phyloP scores from a whole-genome alignment of 352 stramenopile species.

The Pythium plurisporium region DNA sequence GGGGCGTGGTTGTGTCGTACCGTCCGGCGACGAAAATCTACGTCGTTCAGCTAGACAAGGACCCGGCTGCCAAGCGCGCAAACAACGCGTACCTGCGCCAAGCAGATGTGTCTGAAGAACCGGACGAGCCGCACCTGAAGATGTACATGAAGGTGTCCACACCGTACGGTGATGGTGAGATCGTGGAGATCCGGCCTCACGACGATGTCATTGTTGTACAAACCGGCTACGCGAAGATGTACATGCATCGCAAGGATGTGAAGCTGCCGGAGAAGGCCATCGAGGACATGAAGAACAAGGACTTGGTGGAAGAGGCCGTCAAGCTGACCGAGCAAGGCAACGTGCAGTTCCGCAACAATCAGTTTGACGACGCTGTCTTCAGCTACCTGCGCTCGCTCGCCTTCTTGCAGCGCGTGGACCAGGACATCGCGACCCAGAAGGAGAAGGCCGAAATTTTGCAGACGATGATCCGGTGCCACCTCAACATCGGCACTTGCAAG shows the following conservation, averaged over 20 bases:
- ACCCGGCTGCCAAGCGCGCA: slow-evolving; percentile 48
- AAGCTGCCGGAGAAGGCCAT: slow-evolving; percentile 58
- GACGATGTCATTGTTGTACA: slow-evolving; percentile 70
- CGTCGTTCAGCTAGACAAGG: slow-evolving; percentile 69
- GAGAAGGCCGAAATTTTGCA: slow-evolving; percentile 83
- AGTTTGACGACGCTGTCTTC: slow-evolving; percentile 64
- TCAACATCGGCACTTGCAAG: slow-evolving; percentile 85
- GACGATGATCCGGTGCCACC: slow-evolving; percentile 86
- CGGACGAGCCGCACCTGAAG: slow-evolving; percentile 52
- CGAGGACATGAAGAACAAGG: slow-evolving; percentile 73
- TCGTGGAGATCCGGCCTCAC: slow-evolving; percentile 61
- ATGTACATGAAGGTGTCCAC: slow-evolving; percentile 81
- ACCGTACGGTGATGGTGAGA: slow-evolving; percentile 58
- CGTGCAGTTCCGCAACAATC: slow-evolving; percentile 53
- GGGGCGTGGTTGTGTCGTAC: slow-evolving; percentile 66
- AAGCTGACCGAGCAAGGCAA: slow-evolving; percentile 68
- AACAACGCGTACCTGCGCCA: slow-evolving; percentile 70
- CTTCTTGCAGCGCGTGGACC: slow-evolving; percentile 73
- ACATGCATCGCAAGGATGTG: slow-evolving; percentile 79
- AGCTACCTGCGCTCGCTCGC: slow-evolving; percentile 67
- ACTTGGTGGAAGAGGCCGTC: slow-evolving; percentile 63
- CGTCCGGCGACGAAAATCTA: slow-evolving; percentile 75
- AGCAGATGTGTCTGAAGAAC: slow-evolving; percentile 62
- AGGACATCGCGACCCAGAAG: slow-evolving; percentile 76
- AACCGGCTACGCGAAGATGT: slow-evolving; percentile 61